Evolutionary conservation across 2,329 filamentous ascomycete species (phyloP), one percentile per base, ranked within the genome.

Genomic region (Chrysoporthe deuterocubensis): DNA sequence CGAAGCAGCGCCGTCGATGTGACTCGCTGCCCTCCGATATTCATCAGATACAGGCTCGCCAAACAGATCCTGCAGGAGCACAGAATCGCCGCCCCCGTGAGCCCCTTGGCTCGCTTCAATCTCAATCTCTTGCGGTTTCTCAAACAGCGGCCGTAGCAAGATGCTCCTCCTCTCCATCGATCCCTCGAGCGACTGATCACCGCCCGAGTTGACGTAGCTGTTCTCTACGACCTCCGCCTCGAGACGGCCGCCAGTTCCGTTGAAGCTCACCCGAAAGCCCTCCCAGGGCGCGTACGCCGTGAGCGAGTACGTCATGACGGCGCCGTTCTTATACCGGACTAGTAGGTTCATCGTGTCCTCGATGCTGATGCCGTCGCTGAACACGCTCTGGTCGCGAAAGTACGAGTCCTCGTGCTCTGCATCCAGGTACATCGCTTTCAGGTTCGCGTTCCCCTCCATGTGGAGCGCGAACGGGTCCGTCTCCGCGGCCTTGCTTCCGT

Each of bases 341-440:
- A 90, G 78, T 34, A 89, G 76, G 50, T 81, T 86, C 86, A 89
- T 88, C 0, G 87, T 89, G 72, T 90, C 88, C 74, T 90, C 87
- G 67, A 89, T 89, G 71, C 81, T 88, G 66, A 90, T 88, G 1
- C 87, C 88, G 68, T 90, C 87, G 0, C 85, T 81, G 65, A 90
- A 89, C 0, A 89, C 86, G 71, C 83, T 88, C 75, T 89, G 87
- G 72, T 90, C 87, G 0, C 87, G 83, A 69, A 85, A 82, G 71
- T 90, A 90, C 18, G 81, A 81, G 71, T 90, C 88, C 72, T 90
- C 88, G 67, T 89, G 83, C 79, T 90, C 87, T 0, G 87, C 87
- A 46, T 89, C 86, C 0, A 87, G 81, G 68, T 89, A 89, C 80
- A 89, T 81, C 3, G 81, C 82, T 77, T 85, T 87, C 32, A 90